phyloP scores from a whole-genome alignment of 2,329 filamentous ascomycete genomes.

The Epichloe sp. region DNA sequence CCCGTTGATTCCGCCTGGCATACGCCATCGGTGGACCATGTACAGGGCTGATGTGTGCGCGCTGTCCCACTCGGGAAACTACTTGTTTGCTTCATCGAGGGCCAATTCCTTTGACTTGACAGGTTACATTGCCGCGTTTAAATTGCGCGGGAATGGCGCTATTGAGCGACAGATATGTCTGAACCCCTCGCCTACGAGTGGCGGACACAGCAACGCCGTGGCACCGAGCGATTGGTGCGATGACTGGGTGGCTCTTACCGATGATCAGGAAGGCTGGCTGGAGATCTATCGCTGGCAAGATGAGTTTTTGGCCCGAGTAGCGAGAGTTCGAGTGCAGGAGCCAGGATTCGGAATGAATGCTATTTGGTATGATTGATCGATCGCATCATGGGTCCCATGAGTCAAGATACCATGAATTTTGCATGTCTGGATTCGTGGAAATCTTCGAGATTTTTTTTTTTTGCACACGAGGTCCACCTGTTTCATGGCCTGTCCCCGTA shows the following conservation, averaged over 20 bases:
- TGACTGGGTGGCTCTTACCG: constrained; percentile 81
- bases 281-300: constrained; percentile 82
- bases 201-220: constrained; percentile 82
- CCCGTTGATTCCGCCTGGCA: constrained; percentile 68
- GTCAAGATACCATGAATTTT: too few species aligned
- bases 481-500: too few species aligned
- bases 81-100: constrained; percentile 76
- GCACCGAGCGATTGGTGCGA: constrained; percentile 71
- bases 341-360: constrained; percentile 94
- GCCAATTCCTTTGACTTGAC: constrained; percentile 64
- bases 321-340: constrained; percentile 63
- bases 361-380: constrained; percentile 46
- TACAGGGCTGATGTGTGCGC: constrained; percentile 81
- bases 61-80: constrained; percentile 52
- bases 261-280: constrained; percentile 76
- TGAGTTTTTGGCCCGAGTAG: constrained; percentile 67
- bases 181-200: constrained; percentile 75
- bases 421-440: too few species aligned
- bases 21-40: constrained; percentile 40
- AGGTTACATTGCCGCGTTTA: constrained; percentile 74
- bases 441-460: too few species aligned
- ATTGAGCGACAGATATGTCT: constrained; percentile 70
- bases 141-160: constrained; percentile 51
- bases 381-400: background rate
- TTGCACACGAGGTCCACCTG: too few species aligned